phyloP scores from a whole-genome alignment of 2,329 filamentous ascomycete genomes.

The Alternaria postmessia region DNA sequence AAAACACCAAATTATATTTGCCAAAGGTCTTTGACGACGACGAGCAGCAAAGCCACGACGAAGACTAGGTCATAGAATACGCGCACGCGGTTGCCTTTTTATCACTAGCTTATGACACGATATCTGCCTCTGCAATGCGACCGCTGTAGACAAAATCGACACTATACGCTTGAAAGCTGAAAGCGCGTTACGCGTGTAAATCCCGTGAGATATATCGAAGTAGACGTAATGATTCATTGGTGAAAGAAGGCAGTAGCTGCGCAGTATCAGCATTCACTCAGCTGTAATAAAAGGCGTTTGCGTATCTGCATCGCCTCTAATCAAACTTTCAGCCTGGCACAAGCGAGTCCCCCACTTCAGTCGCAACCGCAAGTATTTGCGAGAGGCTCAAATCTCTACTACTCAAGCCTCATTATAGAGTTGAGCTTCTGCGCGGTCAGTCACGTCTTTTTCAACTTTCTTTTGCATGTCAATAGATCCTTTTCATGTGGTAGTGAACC shows the following conservation, averaged over 20 bases:
- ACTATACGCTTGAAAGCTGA: background rate
- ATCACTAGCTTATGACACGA: background rate
- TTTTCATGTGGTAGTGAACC: background rate
- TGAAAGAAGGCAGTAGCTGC: background rate
- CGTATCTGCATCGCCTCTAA: background rate
- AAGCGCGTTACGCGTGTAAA: background rate
- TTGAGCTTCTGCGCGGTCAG: background rate
- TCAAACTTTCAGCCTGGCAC: background rate
- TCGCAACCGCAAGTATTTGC: background rate
- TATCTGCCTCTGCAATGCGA: background rate
- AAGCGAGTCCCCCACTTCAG: background rate
- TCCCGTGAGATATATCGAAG: background rate
- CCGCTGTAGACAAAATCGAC: background rate
- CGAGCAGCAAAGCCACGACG: slow-evolving; percentile 41
- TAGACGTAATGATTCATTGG: background rate
- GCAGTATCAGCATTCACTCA: background rate
- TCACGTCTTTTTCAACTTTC: background rate
- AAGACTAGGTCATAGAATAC: slow-evolving; percentile 31
- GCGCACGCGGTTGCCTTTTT: background rate
- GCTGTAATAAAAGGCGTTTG: background rate
- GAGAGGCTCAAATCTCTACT: background rate
- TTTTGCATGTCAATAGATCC: background rate
- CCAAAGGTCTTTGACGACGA: slow-evolving; percentile 52
- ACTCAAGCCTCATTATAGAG: background rate
- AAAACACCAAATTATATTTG: slow-evolving; percentile 84